Evolutionary conservation across 2,329 filamentous ascomycete species (phyloP).

Genomic region (Botrytis cinerea): DNA sequence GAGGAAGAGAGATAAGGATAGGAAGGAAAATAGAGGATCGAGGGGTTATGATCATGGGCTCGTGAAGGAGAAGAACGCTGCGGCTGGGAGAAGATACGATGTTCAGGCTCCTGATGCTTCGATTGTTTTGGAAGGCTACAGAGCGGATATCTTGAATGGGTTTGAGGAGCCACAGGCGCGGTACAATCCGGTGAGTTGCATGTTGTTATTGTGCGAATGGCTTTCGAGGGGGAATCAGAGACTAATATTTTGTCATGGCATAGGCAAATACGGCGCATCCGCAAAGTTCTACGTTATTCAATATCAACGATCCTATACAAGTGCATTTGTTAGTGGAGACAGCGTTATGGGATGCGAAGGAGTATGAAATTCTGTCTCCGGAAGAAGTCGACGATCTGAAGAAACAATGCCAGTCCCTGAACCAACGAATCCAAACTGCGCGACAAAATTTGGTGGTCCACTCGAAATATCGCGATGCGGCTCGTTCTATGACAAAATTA

Average conservation of each 20-base stretch:
- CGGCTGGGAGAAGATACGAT: slow-evolving; percentile 15
- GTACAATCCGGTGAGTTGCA: slow-evolving; percentile 56
- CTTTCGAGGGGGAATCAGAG: neutral
- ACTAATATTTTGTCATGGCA: slow-evolving; percentile 17
- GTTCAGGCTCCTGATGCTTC: slow-evolving; percentile 32
- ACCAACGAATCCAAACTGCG: slow-evolving; percentile 77
- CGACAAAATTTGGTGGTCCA: slow-evolving; percentile 84
- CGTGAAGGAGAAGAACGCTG: slow-evolving; percentile 8
- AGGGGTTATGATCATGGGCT: slow-evolving; percentile 14
- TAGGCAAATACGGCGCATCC: slow-evolving; percentile 55
- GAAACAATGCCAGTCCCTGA: slow-evolving; percentile 74
- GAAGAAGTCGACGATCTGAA: slow-evolving; percentile 92
- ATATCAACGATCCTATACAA: slow-evolving; percentile 72
- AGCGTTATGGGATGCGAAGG: slow-evolving; percentile 82
- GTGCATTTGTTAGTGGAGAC: slow-evolving; percentile 93
- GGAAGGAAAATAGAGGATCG: slow-evolving; percentile 10
- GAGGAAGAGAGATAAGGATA: neutral
- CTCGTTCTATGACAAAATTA: slow-evolving; percentile 79
- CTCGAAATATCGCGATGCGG: slow-evolving; percentile 91
- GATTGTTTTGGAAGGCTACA: slow-evolving; percentile 60
- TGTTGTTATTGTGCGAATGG: neutral
- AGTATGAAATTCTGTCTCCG: slow-evolving; percentile 82
- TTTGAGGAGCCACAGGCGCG: slow-evolving; percentile 56
- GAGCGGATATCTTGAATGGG: slow-evolving; percentile 54
- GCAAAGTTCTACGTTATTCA: slow-evolving; percentile 58